Evolutionary conservation across 495 filamentous ascomycete genomes (phyloP).

Genomic region (Aspergillus conjunctus): DNA sequence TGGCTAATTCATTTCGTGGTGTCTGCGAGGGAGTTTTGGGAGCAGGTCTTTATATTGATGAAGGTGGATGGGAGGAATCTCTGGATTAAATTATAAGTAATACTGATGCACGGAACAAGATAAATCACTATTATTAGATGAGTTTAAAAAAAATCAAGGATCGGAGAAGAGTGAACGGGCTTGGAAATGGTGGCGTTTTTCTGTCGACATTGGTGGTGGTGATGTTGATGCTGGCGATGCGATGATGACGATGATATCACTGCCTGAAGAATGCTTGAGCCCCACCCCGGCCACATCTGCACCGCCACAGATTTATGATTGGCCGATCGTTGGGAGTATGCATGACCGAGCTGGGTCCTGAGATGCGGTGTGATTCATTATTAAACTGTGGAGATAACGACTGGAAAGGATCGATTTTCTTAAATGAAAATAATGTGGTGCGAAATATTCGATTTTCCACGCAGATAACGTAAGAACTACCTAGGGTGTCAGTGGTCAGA

Average conservation of each 20-base stretch:
- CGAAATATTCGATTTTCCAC: too few relatives aligned
- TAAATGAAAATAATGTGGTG: too few relatives aligned
- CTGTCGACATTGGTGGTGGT: not conserved
- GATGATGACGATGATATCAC: conserved; percentile 1
- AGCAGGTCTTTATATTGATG: not conserved
- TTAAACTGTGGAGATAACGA: not conserved
- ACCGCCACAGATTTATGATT: conserved; percentile 1
- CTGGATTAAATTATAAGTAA: not conserved
- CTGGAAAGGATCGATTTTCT: too few relatives aligned
- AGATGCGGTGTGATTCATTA: not conserved
- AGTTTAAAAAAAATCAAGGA: not conserved
- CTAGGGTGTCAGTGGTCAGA: too few relatives aligned
- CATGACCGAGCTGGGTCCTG: not conserved
- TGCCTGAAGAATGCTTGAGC: not conserved
- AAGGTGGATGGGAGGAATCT: not conserved
- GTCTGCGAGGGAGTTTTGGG: not conserved
- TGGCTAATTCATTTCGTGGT: conserved; percentile 10
- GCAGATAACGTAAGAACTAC: too few relatives aligned
- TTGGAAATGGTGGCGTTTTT: too few relatives aligned
- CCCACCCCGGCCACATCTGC: not conserved
- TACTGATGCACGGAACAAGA: not conserved
- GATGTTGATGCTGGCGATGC: not conserved
- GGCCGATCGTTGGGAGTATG: not conserved
- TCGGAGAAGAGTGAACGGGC: not conserved
- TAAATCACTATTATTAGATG: not conserved